These are phyloP conservation scores for Plenodomus lindquistii DNA, from an alignment of 2,329 filamentous ascomycete species.

Conservation along the genomic window DNA sequence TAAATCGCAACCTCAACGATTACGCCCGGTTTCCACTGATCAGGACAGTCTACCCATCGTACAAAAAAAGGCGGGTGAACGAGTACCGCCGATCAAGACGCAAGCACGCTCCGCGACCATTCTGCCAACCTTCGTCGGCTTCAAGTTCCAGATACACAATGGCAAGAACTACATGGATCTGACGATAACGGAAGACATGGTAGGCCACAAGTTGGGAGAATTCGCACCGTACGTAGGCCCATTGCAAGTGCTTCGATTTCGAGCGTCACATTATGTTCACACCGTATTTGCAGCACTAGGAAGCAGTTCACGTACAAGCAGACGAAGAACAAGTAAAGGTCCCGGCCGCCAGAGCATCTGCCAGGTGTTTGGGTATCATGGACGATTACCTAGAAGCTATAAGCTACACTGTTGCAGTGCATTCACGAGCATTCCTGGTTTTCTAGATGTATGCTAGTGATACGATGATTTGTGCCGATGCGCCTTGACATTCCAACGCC, in stretches of 20 bases:
- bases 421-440: slow-evolving; percentile 24
- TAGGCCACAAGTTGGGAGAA: slow-evolving; percentile 91
- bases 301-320: slow-evolving; percentile 70
- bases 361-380: slow-evolving; percentile 45
- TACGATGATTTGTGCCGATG: slow-evolving; percentile 14
- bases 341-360: slow-evolving; percentile 23
- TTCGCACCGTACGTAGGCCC: slow-evolving; percentile 72
- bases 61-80: slow-evolving; percentile 62
- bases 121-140: slow-evolving; percentile 86
- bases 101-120: slow-evolving; percentile 88
- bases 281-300: slow-evolving; percentile 57
- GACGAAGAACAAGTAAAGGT: slow-evolving; percentile 68
- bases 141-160: slow-evolving; percentile 90
- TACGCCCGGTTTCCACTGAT: slow-evolving; percentile 24
- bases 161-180: slow-evolving; percentile 85
- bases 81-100: slow-evolving; percentile 75
- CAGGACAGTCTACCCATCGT: slow-evolving; percentile 64
- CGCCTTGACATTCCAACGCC: slow-evolving; percentile 34
- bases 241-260: neutral
- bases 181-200: slow-evolving; percentile 91
- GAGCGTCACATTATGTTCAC: neutral
- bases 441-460: slow-evolving; percentile 9
- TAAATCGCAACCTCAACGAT: slow-evolving; percentile 50
- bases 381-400: slow-evolving; percentile 27
- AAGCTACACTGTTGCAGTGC: slow-evolving; percentile 41